Base-by-base conservation (phyloP, 805 yeast species). In the Metschnikowia bowlesiae region DNA sequence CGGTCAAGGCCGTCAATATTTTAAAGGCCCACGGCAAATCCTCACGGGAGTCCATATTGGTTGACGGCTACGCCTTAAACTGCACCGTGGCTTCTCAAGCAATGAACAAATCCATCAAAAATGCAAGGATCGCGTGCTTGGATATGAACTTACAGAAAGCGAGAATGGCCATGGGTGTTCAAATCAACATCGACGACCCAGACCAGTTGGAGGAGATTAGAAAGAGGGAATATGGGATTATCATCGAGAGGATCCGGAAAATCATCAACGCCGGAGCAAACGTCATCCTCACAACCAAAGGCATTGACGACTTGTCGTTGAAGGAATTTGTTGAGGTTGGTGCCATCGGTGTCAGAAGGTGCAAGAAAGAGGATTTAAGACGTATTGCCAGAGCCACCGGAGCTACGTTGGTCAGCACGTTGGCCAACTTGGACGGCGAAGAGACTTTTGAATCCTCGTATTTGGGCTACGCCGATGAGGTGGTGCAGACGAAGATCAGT, bases 341-440 rank as follows among this genome's bases (percentile, higher is more conserved):
- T 35, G 90, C 89, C 42, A 88, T 90, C 89, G 97, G 94, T 22
- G 97, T 94, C 44, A 86, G 99, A 75, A 83, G 99, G 61, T 90
- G 97, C 77, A 89, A 89, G 71, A 90, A 89, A 66, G 99, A 94
- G 71, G 99, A 94, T 70, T 78, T 94, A 62, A 83, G 96, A 67
- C 84, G 99, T 75, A 92, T 94, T 59, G 98, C 99, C 6, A 81
- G 96, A 64, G 98, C 99, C 41, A 90, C 98, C 1, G 99, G 99
- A 52, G 99, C 97, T 37, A 88, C 96, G 4, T 74, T 94, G 62
- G 78, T 95, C 46, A 76, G 87, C 48, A 85, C 87, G 57, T 81
- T 94, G 83, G 85, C 96, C 49, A 94, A 94, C 65, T 79, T 95
- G 69, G 98, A 94, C 69, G 97, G 97, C 58, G 97, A 91, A 50